phyloP scores from a whole-genome alignment of 345 rosid genomes.

The Populus tremula region DNA sequence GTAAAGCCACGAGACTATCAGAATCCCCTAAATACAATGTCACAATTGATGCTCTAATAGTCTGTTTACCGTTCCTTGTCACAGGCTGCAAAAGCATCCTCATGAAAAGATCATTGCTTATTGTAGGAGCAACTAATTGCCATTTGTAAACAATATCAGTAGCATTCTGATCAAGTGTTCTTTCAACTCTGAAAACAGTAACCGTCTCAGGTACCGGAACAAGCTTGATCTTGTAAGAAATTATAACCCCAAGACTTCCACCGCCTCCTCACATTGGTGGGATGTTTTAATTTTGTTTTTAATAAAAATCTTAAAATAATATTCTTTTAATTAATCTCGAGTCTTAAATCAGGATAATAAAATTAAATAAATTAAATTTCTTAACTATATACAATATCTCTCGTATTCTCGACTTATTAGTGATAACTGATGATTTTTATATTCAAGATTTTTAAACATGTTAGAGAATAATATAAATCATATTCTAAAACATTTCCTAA shows the following conservation, averaged over 20 bases:
- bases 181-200: slow-evolving; percentile 46
- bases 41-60: slow-evolving; percentile 7
- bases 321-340: too few species aligned
- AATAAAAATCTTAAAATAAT: too few species aligned
- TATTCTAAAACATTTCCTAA: too few species aligned
- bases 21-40: slow-evolving; percentile 21
- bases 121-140: slow-evolving; percentile 55
- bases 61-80: slow-evolving; percentile 29
- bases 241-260: slow-evolving; percentile 51
- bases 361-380: too few species aligned
- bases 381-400: too few species aligned
- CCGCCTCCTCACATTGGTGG: slow-evolving; percentile 37
- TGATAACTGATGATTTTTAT: too few species aligned
- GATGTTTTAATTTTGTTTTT: too few species aligned
- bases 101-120: slow-evolving; percentile 50
- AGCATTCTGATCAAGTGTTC: slow-evolving; percentile 28
- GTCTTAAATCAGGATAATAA: too few species aligned
- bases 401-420: too few species aligned
- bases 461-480: too few species aligned
- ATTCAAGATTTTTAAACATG: too few species aligned
- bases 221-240: slow-evolving; percentile 49
- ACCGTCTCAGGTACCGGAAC: slow-evolving; percentile 50
- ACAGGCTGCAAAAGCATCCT: slow-evolving; percentile 60
- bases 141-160: slow-evolving; percentile 29
- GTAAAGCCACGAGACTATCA: slow-evolving; percentile 9